Evolutionary conservation across 2,329 filamentous ascomycete genomes (phyloP).

Genomic region (Curvularia verruculosa): DNA sequence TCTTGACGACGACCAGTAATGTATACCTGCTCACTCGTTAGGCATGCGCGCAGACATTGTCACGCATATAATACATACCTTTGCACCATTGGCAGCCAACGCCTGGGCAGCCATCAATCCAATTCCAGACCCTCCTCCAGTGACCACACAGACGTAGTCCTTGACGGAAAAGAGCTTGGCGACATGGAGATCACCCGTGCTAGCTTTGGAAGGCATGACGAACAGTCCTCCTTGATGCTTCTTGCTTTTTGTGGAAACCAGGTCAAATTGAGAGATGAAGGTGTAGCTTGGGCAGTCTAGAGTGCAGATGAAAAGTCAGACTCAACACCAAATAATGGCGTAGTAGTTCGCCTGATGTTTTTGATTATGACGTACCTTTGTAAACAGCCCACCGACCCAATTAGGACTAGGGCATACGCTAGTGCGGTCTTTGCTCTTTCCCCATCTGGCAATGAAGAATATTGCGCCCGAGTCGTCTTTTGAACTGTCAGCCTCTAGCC

Average conservation of each 20-base stretch:
- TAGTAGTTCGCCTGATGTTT: constrained; percentile 8
- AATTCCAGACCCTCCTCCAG: constrained; percentile 66
- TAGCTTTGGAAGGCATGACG: constrained; percentile 48
- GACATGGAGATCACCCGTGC: constrained; percentile 56
- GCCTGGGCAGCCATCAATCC: constrained; percentile 68
- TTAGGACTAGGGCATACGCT: constrained; percentile 7
- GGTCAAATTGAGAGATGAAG: not conserved
- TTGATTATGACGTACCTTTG: constrained; percentile 19
- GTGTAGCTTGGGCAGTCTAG: not conserved
- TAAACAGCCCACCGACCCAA: constrained; percentile 18
- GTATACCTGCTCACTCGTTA: constrained; percentile 51
- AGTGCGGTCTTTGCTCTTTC: not conserved
- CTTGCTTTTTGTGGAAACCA: not conserved
- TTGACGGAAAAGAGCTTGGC: constrained; percentile 62
- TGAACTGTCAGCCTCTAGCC: not conserved
- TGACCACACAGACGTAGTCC: constrained; percentile 63
- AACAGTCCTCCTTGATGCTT: not conserved
- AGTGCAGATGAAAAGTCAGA: not conserved
- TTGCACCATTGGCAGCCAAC: constrained; percentile 64
- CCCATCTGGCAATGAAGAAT: not conserved
- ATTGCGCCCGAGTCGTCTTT: not conserved
- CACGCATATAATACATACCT: constrained; percentile 39
- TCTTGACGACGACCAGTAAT: constrained; percentile 61
- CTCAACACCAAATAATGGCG: constrained; percentile 1
- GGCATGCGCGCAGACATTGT: not conserved